phyloP scores from a whole-genome alignment of 1,284 basidiomycete species.

The Exobasidium rhododendri region DNA sequence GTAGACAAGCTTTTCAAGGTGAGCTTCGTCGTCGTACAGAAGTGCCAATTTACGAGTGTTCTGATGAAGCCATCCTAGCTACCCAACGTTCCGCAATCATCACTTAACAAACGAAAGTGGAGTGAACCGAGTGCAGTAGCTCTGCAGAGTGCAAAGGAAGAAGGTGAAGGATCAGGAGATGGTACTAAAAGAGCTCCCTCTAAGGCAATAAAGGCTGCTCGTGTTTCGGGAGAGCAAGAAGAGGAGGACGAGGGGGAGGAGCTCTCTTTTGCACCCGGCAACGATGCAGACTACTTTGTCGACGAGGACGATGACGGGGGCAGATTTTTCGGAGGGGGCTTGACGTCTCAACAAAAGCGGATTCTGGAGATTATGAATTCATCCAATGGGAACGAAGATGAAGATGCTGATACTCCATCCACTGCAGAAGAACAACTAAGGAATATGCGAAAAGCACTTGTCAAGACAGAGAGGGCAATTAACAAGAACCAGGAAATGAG shows the following conservation, averaged over 20 bases:
- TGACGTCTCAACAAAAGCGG: conserved; percentile 43
- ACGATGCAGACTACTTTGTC: conserved; percentile 27
- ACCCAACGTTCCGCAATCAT: conserved; percentile 41
- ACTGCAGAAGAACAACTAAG: conserved; percentile 49
- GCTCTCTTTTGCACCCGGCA: conserved; percentile 17
- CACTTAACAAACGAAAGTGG: conserved; percentile 51
- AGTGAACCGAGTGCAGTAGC: conserved; percentile 23
- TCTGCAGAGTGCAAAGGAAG: conserved; percentile 18
- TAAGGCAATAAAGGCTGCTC: neutral
- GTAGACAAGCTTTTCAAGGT: conserved; percentile 52
- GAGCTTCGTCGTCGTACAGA: neutral
- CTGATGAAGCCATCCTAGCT: conserved; percentile 22
- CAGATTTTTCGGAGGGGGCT: conserved; percentile 50
- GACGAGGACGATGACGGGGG: conserved; percentile 52
- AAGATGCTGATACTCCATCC: conserved; percentile 11
- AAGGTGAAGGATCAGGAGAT: conserved; percentile 8
- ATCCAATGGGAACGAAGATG: conserved; percentile 6
- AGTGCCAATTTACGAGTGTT: neutral
- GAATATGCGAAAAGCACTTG: conserved; percentile 69
- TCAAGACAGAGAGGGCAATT: conserved; percentile 79
- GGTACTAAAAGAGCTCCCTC: conserved; percentile 4
- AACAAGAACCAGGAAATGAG: conserved; percentile 92
- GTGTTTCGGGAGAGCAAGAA: conserved; percentile 21
- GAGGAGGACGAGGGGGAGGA: conserved; percentile 22
- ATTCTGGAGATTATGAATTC: conserved; percentile 51